phyloP scores from a whole-genome alignment of 78 protist species.

The Kipferlia bialata region DNA sequence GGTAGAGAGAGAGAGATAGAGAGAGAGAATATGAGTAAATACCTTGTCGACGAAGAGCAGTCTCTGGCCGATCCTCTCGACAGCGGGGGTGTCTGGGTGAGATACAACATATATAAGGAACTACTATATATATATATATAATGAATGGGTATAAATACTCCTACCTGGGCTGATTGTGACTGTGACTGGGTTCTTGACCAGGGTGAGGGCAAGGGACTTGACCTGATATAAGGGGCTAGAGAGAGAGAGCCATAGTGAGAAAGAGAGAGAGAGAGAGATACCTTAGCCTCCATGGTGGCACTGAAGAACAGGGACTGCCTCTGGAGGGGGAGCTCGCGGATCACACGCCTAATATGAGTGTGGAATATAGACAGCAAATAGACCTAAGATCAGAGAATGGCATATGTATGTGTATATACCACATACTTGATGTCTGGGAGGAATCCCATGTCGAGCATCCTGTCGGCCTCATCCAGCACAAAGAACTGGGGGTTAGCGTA shows the following conservation, averaged over 20 bases:
- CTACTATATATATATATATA: too few species aligned
- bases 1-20: too few species aligned
- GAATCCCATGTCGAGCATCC: constrained; percentile 95
- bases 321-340: not conserved
- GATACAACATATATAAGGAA: too few species aligned
- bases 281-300: not conserved
- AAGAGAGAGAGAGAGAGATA: not conserved
- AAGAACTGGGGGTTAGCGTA: not conserved
- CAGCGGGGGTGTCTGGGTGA: not conserved
- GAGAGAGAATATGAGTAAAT: too few species aligned
- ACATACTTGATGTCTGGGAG: constrained; percentile 72
- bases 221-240: too few species aligned
- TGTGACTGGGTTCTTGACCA: not conserved
- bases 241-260: too few species aligned
- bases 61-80: not conserved
- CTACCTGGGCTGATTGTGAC: not conserved
- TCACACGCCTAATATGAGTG: not conserved
- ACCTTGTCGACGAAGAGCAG: not conserved
- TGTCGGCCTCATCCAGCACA: constrained; percentile 89
- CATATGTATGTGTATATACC: too few species aligned
- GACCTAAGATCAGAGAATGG: too few species aligned
- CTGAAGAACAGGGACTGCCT: constrained; percentile 13
- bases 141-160: too few species aligned
- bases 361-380: too few species aligned
- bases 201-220: not conserved